Evolutionary conservation across 2,329 filamentous ascomycete genomes (phyloP), one percentile per base, ranked within the genome.

Genomic region (Coleophoma eucalyptorum): DNA sequence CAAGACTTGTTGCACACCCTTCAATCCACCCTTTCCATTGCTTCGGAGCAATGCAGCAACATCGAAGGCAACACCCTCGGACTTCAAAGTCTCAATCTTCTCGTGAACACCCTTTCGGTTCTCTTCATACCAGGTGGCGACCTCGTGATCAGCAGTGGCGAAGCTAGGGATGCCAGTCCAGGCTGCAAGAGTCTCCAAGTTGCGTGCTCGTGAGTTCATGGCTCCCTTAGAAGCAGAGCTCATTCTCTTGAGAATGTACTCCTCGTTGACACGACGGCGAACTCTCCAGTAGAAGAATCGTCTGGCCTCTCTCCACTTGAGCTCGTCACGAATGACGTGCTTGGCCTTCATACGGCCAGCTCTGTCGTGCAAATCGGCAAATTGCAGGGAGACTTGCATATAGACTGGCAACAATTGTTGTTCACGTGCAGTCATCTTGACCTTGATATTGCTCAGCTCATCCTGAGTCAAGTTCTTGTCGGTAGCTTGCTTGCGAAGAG

Each of bases 281-380:
- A 97, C 86, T 72, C 94, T 93, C 94, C 95, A 99, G 87, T 97
- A 99, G 80, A 99, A 97, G 89, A 94, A 97, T 67, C 93, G 87
- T 58, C 94, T 87, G 10, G 93, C 86, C 62, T 96, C 88, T 68
- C 83, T 79, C 94, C 93, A 97, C 65, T 87, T 81, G 38, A 99
- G 80, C 12, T 84, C 75, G 62, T 89, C 82, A 56, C 94, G 90
- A 64, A 99, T 96, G 51, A 88, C 86, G 55, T 91, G 88, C 85
- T 99, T 99, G 71, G 94, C 94, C 77, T 96, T 84, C 94, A 99
- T 99, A 73, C 94, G 90, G 53, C 92, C 94, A 41, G 94, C 87
- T 43, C 94, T 92, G 72, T 99, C 94, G 76, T 99, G 94, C 46
- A 99, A 81, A 70, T 99, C 94, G 53, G 94, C 93, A 63, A 96